Percentiles rank a stretch among this genome's conserved stretches.
These are phyloP conservation scores for Rhodotorula graminis DNA, from an alignment of 768 basidiomycete species.

Conservation along the genomic window DNA sequence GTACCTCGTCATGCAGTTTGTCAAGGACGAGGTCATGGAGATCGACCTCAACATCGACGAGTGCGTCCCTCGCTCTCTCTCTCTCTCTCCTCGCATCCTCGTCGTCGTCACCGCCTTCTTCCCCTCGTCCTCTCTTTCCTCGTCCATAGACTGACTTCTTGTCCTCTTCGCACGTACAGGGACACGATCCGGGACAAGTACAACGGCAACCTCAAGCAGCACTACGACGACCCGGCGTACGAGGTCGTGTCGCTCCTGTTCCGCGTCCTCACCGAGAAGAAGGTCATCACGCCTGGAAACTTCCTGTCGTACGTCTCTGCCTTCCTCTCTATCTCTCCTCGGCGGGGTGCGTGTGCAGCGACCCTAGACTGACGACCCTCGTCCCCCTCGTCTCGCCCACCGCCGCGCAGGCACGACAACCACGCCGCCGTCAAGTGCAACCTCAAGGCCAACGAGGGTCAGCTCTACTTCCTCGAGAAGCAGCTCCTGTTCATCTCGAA, in stretches of 20 bases:
- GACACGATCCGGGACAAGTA: slow-evolving; percentile 52
- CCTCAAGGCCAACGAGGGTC: slow-evolving; percentile 91
- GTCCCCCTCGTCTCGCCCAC: background rate
- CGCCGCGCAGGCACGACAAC: slow-evolving; percentile 64
- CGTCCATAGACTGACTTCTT: background rate
- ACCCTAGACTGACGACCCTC: no score
- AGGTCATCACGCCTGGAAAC: slow-evolving; percentile 77
- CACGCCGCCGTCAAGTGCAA: slow-evolving; percentile 96
- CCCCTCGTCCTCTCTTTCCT: slow-evolving; percentile 52
- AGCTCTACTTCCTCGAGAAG: slow-evolving; percentile 97
- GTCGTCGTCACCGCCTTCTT: no score
- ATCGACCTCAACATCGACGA: slow-evolving; percentile 89
- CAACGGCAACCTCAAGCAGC: slow-evolving; percentile 74
- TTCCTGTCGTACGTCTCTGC: slow-evolving; percentile 67
- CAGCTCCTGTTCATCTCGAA: slow-evolving; percentile 97
- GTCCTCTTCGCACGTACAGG: slow-evolving; percentile 1
- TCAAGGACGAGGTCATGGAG: slow-evolving; percentile 93
- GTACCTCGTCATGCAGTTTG: slow-evolving; percentile 96
- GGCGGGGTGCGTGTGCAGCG: no score
- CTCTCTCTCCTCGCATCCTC: no score
- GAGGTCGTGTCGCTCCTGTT: slow-evolving; percentile 92
- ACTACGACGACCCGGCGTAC: slow-evolving; percentile 91
- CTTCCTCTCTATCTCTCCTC: background rate
- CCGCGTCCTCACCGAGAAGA: slow-evolving; percentile 82
- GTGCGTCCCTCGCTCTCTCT: no score